Percentiles rank a stretch among this genome's conserved stretches.
These are phyloP conservation scores for Podila minutissima DNA, from an alignment of 192 early-diverging fungal genomes.

Conservation along the genomic window DNA sequence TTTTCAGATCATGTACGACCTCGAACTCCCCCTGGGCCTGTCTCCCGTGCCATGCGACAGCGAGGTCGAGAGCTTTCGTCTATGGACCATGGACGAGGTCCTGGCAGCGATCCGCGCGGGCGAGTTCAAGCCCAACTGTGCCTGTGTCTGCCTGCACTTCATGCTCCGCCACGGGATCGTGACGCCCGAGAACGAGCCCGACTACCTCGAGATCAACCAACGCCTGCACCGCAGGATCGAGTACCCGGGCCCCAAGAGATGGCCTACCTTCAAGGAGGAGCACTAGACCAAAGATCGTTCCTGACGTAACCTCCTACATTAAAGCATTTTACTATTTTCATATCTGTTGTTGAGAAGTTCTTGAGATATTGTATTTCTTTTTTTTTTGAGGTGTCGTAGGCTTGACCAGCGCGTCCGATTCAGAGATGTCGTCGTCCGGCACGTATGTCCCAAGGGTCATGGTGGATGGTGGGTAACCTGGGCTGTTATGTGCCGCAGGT, in stretches of 20 bases:
- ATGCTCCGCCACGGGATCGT: conserved; percentile 81
- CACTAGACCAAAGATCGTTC: not conserved
- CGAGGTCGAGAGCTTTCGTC: conserved; percentile 84
- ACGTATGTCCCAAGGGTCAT: too few relatives aligned
- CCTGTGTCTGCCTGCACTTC: conserved; percentile 84
- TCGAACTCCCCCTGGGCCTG: too few relatives aligned
- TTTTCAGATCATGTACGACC: conserved; percentile 14
- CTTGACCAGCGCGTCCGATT: too few relatives aligned
- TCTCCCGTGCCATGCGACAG: conserved; percentile 68
- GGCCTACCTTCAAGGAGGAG: conserved; percentile 43
- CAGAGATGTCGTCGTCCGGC: too few relatives aligned
- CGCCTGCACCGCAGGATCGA: conserved; percentile 73
- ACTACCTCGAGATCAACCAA: conserved; percentile 77
- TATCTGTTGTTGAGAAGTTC: not conserved
- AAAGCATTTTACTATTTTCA: not conserved
- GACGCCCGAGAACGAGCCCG: conserved; percentile 82
- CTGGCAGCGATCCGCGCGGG: conserved; percentile 36
- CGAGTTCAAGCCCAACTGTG: conserved; percentile 91
- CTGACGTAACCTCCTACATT: too few relatives aligned
- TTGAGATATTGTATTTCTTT: too few relatives aligned
- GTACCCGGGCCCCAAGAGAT: conserved; percentile 68
- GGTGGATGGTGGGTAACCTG: too few relatives aligned
- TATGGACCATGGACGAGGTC: conserved; percentile 76
- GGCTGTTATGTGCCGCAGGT: too few relatives aligned
- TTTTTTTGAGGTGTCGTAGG: too few relatives aligned